Base-by-base conservation (phyloP, 2,329 filamentous ascomycete genomes). In the Xylaria digitata region DNA sequence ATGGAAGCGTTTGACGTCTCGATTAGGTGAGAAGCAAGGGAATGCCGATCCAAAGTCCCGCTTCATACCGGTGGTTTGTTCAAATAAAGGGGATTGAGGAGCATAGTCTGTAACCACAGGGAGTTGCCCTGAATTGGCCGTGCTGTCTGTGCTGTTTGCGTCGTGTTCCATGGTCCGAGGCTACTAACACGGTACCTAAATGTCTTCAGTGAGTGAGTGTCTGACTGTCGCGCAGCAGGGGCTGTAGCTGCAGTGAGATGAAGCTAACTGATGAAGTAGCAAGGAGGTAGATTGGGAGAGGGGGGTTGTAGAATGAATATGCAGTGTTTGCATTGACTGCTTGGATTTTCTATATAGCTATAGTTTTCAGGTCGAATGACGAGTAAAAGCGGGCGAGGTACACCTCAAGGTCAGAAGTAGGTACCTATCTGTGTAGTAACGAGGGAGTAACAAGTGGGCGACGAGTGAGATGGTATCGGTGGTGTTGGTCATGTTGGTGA, bases 21-120 rank as follows among this genome's bases (percentile, higher is more conserved):
- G 46, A 2, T 17, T 13, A 1, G 19, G 30, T 3, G 59, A 42
- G 17, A 13, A 19, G 23, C 40, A 1, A 43, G 48, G 42, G 21
- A 58, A 63, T 21, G 30, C 32, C 8, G n/a, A 52, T 30, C 58
- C 40, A n/a, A 63, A 58, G 8, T 53, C 21, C 42, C 59, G 61
- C 52, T 63, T 63, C 11, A 19, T 48, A 19, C 21, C 15, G 21
- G 45, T 13, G n/a, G 3, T 15, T 9, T 15, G 40, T 2, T 48
- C 50, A 21, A 49, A 53, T 17, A 37, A 13, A 5, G 26, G 32
- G 9, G 17, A n/a, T 6, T 17, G 17, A 21, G 30, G 21, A 32
- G 21, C 32, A 19, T 43, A 17, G 7, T 43, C 53, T 6, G 6
- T 17, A 15, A 7, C 37, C 9, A 37, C 53, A 30, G 53, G 37